Percentiles rank a stretch among this genome's conserved stretches.
phyloP scores from a whole-genome alignment of 192 early-diverging fungal genomes.

The Diversispora epigaea region DNA sequence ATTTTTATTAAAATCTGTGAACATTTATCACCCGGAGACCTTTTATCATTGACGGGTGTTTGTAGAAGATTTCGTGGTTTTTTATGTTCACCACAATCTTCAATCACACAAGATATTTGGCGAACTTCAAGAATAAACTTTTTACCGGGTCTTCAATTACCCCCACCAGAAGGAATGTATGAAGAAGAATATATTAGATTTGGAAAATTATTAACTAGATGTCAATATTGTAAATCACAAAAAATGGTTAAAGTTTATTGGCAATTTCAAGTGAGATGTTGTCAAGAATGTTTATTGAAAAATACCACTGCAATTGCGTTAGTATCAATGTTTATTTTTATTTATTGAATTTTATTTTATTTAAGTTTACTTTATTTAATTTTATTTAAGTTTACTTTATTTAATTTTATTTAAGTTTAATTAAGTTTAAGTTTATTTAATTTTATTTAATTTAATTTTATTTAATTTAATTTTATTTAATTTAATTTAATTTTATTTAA shows the following conservation, averaged over 20 bases:
- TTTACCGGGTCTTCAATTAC: conserved; percentile 11
- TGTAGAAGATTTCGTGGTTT: conserved; percentile 21
- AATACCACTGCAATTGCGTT: background rate
- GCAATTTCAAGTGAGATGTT: conserved; percentile 22
- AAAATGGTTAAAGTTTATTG: conserved; percentile 22
- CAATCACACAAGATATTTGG: conserved; percentile 28
- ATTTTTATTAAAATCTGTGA: conserved; percentile 33
- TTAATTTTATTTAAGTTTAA: background rate
- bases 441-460: too few species aligned
- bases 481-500: too few species aligned
- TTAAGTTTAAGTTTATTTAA: too few species aligned
- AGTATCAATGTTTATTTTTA: background rate
- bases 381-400: background rate
- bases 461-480: too few species aligned
- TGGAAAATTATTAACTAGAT: conserved; percentile 2
- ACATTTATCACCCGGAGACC: conserved; percentile 25
- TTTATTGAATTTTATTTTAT: background rate
- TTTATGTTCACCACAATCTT: conserved; percentile 16
- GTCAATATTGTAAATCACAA: conserved; percentile 18
- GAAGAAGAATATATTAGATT: conserved; percentile 21
- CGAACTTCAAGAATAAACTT: background rate
- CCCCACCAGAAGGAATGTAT: conserved; percentile 28
- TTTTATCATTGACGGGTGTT: conserved; percentile 12
- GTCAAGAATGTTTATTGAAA: conserved; percentile 25
- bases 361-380: background rate